phyloP scores from a whole-genome alignment of 805 yeast species.

The Myxozyma melibiosi region DNA sequence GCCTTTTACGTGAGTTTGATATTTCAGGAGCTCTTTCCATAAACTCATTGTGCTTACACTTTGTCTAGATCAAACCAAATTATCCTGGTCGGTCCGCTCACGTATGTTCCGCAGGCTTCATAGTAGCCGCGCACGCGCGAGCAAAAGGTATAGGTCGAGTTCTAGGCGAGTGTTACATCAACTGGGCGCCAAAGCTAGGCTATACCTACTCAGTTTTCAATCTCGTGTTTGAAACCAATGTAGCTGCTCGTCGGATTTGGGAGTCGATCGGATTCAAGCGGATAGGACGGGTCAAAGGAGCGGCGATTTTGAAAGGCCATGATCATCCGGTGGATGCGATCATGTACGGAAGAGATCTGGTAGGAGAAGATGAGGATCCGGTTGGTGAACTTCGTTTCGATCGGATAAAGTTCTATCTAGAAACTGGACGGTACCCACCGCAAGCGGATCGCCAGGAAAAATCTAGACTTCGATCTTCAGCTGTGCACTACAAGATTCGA shows the following conservation, averaged over 20 bases:
- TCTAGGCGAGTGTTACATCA: conserved; percentile 76
- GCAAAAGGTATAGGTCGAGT: conserved; percentile 90
- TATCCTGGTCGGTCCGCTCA: conserved; percentile 93
- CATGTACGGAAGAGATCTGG: conserved; percentile 79
- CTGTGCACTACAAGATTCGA: conserved; percentile 69
- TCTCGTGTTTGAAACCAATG: conserved; percentile 84
- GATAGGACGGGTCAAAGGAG: conserved; percentile 80
- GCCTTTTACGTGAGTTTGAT: conserved; percentile 54
- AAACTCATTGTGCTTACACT: neutral
- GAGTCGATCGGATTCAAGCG: conserved; percentile 75
- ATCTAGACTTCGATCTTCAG: conserved; percentile 76
- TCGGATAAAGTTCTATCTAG: conserved; percentile 72
- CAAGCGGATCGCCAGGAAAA: conserved; percentile 80
- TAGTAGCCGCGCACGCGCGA: conserved; percentile 90
- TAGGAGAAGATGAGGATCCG: conserved; percentile 55
- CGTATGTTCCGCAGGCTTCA: conserved; percentile 84
- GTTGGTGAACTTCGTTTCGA: conserved; percentile 64
- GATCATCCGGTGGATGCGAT: conserved; percentile 85
- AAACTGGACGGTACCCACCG: conserved; percentile 85
- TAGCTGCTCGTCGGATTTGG: conserved; percentile 76
- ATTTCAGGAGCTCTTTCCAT: too few species aligned
- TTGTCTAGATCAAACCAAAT: conserved; percentile 65
- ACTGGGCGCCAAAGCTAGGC: conserved; percentile 90
- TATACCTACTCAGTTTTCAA: conserved; percentile 83
- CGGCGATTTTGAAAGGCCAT: conserved; percentile 83